phyloP scores from a whole-genome alignment of 768 basidiomycete genomes.

The Mycena kentingensis region DNA sequence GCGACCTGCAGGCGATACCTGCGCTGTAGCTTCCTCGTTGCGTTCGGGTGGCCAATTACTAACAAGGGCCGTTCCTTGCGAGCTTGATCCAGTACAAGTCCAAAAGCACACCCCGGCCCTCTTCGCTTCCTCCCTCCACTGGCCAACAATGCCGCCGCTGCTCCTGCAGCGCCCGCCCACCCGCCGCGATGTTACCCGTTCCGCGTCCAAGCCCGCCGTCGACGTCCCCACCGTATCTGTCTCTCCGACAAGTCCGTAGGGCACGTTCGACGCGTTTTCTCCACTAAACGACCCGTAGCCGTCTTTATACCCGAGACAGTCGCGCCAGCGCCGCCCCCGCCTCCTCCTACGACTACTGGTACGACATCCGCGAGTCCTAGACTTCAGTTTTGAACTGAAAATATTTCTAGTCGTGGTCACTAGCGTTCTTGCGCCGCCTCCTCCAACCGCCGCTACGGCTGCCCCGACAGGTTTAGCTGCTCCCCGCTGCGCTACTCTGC shows the following conservation, averaged over 20 bases:
- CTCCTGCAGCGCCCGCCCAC: neutral
- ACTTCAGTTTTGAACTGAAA: neutral
- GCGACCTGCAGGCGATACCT: too few species aligned
- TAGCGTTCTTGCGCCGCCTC: neutral
- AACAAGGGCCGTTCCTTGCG: too few species aligned
- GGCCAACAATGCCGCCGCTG: neutral
- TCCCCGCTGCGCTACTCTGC: neutral
- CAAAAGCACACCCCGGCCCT: neutral
- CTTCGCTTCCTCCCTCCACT: neutral
- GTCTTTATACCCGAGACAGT: neutral
- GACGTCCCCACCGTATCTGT: neutral
- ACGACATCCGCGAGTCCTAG: too few species aligned
- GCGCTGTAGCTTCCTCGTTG: too few species aligned
- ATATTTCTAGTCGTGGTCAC: neutral
- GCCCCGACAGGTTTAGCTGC: constrained; percentile 7
- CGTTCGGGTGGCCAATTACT: too few species aligned
- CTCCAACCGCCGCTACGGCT: neutral
- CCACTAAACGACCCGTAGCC: neutral
- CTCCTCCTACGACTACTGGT: neutral
- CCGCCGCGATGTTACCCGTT: neutral
- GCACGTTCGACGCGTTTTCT: neutral
- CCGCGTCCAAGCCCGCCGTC: neutral
- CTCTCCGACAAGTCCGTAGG: neutral
- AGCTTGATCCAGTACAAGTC: neutral
- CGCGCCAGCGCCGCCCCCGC: too few species aligned